Evolutionary conservation across 768 basidiomycete species (phyloP).

Genomic region (Suillus bovinus): DNA sequence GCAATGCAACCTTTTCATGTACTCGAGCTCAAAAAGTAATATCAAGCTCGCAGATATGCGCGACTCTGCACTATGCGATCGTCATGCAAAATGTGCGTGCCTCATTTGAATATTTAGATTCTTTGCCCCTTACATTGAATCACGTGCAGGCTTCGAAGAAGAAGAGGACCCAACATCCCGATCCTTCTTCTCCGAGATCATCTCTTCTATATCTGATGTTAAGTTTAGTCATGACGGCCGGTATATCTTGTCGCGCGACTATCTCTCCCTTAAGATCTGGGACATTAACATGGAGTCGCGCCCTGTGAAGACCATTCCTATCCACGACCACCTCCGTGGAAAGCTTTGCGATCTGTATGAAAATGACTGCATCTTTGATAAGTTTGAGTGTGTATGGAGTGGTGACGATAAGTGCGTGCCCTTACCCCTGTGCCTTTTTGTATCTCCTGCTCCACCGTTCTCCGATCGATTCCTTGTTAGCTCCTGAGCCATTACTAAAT

Average conservation of each 20-base stretch:
- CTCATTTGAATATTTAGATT: slow-evolving; percentile 6
- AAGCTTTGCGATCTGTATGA: slow-evolving; percentile 99
- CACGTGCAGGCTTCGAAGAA: slow-evolving; percentile 86
- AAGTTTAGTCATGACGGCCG: slow-evolving; percentile 98
- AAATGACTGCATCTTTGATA: slow-evolving; percentile 99
- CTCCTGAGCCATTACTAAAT: slow-evolving; percentile 19
- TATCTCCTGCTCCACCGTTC: slow-evolving; percentile 15
- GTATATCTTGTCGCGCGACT: slow-evolving; percentile 96
- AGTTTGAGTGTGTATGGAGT: slow-evolving; percentile 98
- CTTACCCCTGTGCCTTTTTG: slow-evolving; percentile 4
- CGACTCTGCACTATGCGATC: slow-evolving; percentile 94
- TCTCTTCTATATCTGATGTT: slow-evolving; percentile 99
- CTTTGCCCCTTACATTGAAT: slow-evolving; percentile 17
- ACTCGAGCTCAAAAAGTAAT: slow-evolving; percentile 98
- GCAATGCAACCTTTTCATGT: slow-evolving; percentile 99
- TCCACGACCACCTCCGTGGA: slow-evolving; percentile 95
- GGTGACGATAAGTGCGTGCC: slow-evolving; percentile 88
- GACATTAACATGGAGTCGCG: slow-evolving; percentile 98
- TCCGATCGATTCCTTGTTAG: slow-evolving; percentile 17
- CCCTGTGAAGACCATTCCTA: slow-evolving; percentile 96
- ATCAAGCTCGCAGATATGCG: slow-evolving; percentile 99
- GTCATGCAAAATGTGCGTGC: slow-evolving; percentile 89
- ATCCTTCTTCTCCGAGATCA: slow-evolving; percentile 99
- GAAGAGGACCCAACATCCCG: slow-evolving; percentile 97
- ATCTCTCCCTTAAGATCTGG: slow-evolving; percentile 98